Base-by-base conservation (phyloP, 2,329 filamentous ascomycete genomes). In the Ceratocystis smalleyi region DNA sequence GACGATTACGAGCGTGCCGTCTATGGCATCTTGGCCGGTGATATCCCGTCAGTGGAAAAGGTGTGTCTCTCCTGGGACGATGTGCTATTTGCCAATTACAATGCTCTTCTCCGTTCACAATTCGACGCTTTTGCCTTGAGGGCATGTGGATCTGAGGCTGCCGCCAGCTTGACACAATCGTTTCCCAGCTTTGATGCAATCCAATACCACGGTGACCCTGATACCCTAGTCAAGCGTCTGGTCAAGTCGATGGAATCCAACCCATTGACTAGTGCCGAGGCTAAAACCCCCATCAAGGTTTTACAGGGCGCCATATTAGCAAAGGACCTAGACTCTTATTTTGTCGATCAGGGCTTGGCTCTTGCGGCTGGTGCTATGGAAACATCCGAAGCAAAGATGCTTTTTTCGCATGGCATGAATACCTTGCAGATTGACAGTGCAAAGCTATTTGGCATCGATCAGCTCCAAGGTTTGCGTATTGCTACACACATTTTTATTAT, bases 21-120 rank as follows among this genome's bases (percentile, higher is more conserved):
- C 0, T 96, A 96, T 71, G 92, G 90, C 32, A 76, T 96, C 12
- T 79, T 99, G n/a, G 87, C 88, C 51, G 94, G 94, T 61, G 90
- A 96, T 71, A 81, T 91, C 61, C 76, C 82, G 45, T 88, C 87
- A 62, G 89, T 95, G 10, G 84, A 89, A 71, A 83, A 83, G 68
- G 84, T 92, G 47, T 91, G 89, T 71, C 79, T 82, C 61, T 84
- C 81, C 24, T 95, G 91, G 86, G 89, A 96, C 69, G 92, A 97
- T 71, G 84, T 86, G 69, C 79, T 96, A 19, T 96, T 94, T 73
- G 85, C 87, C 43, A 85, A 91, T 72, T 94, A 94, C 77, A 96
- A 95, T 71, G 85, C 88, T n/a, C 77, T 92, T 4, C 75, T 96
- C 8, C 82, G 91, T 63, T 83, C 84, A 1, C 87, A 92, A 69